Conservation (phyloP, 2,329 filamentous ascomycete genomes). For the Magnaporthiopsis poae region DNA sequence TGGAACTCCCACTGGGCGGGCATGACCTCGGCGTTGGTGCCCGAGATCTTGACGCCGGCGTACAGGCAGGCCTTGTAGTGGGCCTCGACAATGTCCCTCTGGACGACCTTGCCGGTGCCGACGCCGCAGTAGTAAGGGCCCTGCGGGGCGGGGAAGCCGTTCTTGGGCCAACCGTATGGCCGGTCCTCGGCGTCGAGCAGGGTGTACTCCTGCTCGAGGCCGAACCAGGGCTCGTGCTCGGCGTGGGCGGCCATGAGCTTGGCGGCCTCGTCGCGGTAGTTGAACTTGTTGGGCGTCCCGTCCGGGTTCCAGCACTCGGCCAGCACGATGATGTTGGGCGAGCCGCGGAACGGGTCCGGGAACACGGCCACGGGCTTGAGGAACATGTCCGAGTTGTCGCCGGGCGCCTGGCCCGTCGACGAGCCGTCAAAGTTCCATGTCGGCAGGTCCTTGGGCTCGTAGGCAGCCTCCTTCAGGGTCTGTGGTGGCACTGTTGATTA, state of each 20-base stretch:
- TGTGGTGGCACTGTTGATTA: neutral
- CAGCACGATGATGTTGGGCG: constrained; percentile 85
- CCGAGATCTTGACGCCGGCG: constrained; percentile 84
- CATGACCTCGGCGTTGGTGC: constrained; percentile 99
- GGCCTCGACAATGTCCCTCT: constrained; percentile 93
- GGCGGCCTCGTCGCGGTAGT: constrained; percentile 85
- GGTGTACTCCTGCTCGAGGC: constrained; percentile 95
- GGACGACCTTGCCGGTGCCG: constrained; percentile 90
- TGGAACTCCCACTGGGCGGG: constrained; percentile 69
- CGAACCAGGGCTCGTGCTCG: constrained; percentile 86
- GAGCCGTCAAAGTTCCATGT: constrained; percentile 75
- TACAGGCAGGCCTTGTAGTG: constrained; percentile 68
- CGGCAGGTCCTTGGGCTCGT: constrained; percentile 46
- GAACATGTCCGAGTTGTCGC: constrained; percentile 67
- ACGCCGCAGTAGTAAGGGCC: constrained; percentile 98
- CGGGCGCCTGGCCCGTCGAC: constrained; percentile 64
- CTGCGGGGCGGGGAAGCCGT: constrained; percentile 83
- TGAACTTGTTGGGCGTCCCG: constrained; percentile 95
- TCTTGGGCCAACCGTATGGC: constrained; percentile 84
- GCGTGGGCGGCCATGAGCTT: constrained; percentile 84
- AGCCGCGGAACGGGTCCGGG: constrained; percentile 74
- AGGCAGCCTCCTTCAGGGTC: constrained; percentile 14
- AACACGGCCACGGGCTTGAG: constrained; percentile 40
- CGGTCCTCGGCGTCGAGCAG: constrained; percentile 76
- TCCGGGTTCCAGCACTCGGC: constrained; percentile 90